Percentiles rank a stretch among this genome's conserved stretches.
phyloP scores from a whole-genome alignment of 345 rosid species.

The Brassica nigra region DNA sequence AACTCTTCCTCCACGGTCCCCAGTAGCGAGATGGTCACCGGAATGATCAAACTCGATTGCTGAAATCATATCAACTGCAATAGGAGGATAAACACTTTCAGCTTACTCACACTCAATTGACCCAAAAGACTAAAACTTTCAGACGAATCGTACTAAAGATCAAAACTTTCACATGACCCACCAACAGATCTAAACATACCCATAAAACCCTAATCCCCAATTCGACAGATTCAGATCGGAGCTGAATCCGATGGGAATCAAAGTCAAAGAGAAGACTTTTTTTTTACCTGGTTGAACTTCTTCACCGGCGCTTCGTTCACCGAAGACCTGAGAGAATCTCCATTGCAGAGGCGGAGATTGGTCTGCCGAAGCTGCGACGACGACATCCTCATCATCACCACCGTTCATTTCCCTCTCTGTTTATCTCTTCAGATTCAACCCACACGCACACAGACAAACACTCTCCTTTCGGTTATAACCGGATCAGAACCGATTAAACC shows the following conservation, averaged over 20 bases:
- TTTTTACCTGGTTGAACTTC: constrained; percentile 90
- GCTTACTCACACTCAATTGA: background rate
- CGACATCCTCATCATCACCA: constrained; percentile 37
- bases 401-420: constrained; percentile 36
- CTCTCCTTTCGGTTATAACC: background rate
- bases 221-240: background rate
- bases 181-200: constrained; percentile 21
- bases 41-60: constrained; percentile 85
- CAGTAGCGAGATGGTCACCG: constrained; percentile 90
- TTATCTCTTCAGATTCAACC: constrained; percentile 23
- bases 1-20: constrained; percentile 96
- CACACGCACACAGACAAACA: background rate
- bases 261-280: constrained; percentile 10
- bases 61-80: constrained; percentile 89
- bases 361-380: constrained; percentile 38
- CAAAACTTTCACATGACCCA: background rate
- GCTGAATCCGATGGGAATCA: background rate
- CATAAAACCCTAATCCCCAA: constrained; percentile 12
- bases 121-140: background rate
- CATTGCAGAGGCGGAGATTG: constrained; percentile 71
- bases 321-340: constrained; percentile 99
- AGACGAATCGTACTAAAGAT: background rate
- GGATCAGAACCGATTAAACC: constrained; percentile 21
- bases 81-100: background rate
- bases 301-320: constrained; percentile 95